A percentile compares a stretch with the other conserved stretches of the same genome.
These are phyloP conservation scores for Leccinum fibrillosum DNA, from an alignment of 768 basidiomycete species.

Conservation along the genomic window DNA sequence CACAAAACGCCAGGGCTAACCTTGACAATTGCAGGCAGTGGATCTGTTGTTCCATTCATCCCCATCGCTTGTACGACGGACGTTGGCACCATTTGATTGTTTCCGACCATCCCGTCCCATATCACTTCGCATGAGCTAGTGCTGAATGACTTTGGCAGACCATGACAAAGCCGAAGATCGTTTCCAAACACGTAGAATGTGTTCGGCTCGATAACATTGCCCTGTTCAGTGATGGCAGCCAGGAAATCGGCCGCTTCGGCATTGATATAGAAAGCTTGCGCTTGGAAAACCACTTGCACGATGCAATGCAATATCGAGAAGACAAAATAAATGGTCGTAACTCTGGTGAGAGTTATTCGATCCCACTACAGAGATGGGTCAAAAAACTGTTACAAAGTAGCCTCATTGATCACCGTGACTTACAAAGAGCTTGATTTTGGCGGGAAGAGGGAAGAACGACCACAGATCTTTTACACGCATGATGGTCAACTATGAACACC, in stretches of 20 bases:
- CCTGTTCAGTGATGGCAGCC: conserved; percentile 46
- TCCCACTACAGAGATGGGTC: conserved; percentile 48
- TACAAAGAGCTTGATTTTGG: conserved; percentile 48
- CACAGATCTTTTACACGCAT: conserved; percentile 43
- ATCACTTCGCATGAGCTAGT: conserved; percentile 47
- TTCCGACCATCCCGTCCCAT: conserved; percentile 43
- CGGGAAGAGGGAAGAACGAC: conserved; percentile 34
- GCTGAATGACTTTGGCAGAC: conserved; percentile 39
- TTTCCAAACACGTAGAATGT: conserved; percentile 42
- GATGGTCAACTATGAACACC: conserved; percentile 24
- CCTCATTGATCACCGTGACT: conserved; percentile 16
- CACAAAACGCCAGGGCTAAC: background rate
- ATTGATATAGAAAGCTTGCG: conserved; percentile 63
- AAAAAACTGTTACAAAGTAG: background rate
- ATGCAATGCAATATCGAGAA: conserved; percentile 66
- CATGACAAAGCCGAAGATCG: conserved; percentile 57
- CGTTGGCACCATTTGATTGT: conserved; percentile 2
- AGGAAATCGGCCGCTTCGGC: conserved; percentile 53
- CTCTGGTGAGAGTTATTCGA: conserved; percentile 63
- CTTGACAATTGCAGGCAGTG: background rate
- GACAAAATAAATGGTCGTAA: conserved; percentile 62
- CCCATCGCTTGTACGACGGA: background rate
- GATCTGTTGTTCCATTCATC: background rate
- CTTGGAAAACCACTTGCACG: conserved; percentile 68
- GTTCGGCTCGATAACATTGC: conserved; percentile 44